Percentiles rank a stretch among this genome's conserved stretches.
phyloP scores from a whole-genome alignment of 352 stramenopile species.

The Phytophthora quininea region DNA sequence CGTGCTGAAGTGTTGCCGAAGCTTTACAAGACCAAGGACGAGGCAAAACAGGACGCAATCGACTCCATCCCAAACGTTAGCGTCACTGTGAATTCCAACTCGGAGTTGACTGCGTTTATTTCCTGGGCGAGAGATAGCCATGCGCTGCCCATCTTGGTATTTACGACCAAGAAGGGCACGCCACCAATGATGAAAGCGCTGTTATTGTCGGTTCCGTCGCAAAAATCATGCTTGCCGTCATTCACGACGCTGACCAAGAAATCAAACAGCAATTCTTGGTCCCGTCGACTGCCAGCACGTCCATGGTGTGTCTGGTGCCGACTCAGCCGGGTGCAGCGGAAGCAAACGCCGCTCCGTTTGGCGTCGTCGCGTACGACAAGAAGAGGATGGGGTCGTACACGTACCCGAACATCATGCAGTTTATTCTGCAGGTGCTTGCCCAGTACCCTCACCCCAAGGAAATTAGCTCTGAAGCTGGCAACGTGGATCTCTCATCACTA shows the following conservation, averaged over 20 bases:
- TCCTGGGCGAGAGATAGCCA: constrained; percentile 37
- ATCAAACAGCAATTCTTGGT: constrained; percentile 72
- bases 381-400: constrained; percentile 66
- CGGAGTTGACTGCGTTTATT: constrained; percentile 69
- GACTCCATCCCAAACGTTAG: constrained; percentile 55
- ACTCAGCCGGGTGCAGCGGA: constrained; percentile 29
- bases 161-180: constrained; percentile 60
- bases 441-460: constrained; percentile 68
- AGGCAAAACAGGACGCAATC: constrained; percentile 54
- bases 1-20: constrained; percentile 45
- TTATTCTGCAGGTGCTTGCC: constrained; percentile 62
- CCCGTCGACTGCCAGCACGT: constrained; percentile 35
- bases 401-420: constrained; percentile 74
- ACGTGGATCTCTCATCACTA: constrained; percentile 32
- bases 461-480: constrained; percentile 20
- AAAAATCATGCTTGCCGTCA: constrained; percentile 61
- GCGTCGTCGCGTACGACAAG: constrained; percentile 73
- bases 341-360: constrained; percentile 51
- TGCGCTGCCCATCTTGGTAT: constrained; percentile 62
- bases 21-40: constrained; percentile 51
- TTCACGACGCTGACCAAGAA: constrained; percentile 58
- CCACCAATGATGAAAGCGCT: constrained; percentile 67
- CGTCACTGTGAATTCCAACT: constrained; percentile 45
- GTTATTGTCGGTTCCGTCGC: constrained; percentile 58
- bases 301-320: constrained; percentile 57